Base-by-base conservation (phyloP, 345 rosid genomes). In the Citrus maxima region DNA sequence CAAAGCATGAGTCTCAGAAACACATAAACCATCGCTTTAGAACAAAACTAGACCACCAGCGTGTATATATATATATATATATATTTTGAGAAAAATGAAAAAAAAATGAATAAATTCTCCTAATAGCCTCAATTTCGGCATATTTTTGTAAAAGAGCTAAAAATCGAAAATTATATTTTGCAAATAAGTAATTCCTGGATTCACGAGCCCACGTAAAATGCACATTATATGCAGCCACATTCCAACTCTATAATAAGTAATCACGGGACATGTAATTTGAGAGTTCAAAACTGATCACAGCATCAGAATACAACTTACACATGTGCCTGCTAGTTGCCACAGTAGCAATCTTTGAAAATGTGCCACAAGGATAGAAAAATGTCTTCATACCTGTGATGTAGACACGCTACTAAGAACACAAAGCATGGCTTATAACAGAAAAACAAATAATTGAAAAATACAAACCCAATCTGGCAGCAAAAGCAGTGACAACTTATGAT, bases 321-420 rank as follows among this genome's bases (percentile, higher is more conserved):
- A 90, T 89, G 81, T 86, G 97, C 79, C 97, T 90, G 81, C 87
- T 86, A 73, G 87, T 84, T 38, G 98, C 99, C 70, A 91, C 99
- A 60, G 94, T 83, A 42, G 95, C 95, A 80, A 96, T 89, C 87
- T 84, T 94, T 42, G 98, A 89, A 81, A 96, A 85, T 67, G 98
- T 93, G 72, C 94, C 97, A 76, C 99, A 96, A 16, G 98, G 99
- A 81, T 82, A 96, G 83, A 94, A 92, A 75, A 89, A 86, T 77
- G 99, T 91, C 89, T 84, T 94, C 59, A 94, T 56, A 80, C 98
- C 99, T 96, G 91, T 80, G 79, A 75, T 71, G 10, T 18, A 38
- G 46, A 67, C 30, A 55, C 24, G 37, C 55, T 58, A 49, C 66
- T 81, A 54, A 81, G 74, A 73, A 42, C 14, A 22, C 22, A 27